A percentile compares a stretch with the other conserved stretches of the same genome.
These are phyloP conservation scores for Kodamaea neixiangensis DNA, from an alignment of 805 yeast species.

Conservation along the genomic window DNA sequence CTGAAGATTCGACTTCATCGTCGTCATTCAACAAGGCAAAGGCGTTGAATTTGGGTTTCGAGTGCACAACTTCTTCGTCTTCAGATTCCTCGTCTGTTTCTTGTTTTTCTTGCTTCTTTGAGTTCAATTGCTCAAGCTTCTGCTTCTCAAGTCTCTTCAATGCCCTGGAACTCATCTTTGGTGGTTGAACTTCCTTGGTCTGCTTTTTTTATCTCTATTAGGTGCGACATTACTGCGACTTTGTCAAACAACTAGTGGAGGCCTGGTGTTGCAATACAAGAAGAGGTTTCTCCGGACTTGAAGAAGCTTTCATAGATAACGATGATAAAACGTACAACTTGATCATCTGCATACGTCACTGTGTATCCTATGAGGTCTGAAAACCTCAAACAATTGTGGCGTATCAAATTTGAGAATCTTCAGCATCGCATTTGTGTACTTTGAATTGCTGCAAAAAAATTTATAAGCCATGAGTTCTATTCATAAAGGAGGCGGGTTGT, in stretches of 20 bases:
- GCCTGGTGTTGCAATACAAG: no score
- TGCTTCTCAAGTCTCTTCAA: slow-evolving; percentile 26
- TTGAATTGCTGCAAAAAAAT: not conserved
- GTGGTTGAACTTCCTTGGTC: not conserved
- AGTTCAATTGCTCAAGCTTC: slow-evolving; percentile 17
- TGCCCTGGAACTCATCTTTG: slow-evolving; percentile 29
- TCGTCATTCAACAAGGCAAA: slow-evolving; percentile 44
- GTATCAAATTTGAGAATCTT: not conserved
- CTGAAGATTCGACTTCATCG: slow-evolving; percentile 20
- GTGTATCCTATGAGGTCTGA: no score
- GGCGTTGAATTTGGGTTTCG: slow-evolving; percentile 36
- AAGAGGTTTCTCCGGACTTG: no score
- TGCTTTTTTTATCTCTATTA: not conserved
- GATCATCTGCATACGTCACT: no score
- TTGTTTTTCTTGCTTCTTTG: slow-evolving; percentile 9
- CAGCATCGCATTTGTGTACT: not conserved
- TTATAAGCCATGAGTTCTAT: not conserved
- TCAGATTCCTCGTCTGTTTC: slow-evolving; percentile 15
- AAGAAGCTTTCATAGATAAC: no score
- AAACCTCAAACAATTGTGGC: no score
- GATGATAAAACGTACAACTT: no score
- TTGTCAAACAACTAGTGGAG: no score
- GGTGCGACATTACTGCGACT: not conserved
- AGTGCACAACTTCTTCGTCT: slow-evolving; percentile 18
- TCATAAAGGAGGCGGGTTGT: not conserved